Conservation (phyloP, 164 flowering plant genomes). For the Taxillus chinensis region DNA sequence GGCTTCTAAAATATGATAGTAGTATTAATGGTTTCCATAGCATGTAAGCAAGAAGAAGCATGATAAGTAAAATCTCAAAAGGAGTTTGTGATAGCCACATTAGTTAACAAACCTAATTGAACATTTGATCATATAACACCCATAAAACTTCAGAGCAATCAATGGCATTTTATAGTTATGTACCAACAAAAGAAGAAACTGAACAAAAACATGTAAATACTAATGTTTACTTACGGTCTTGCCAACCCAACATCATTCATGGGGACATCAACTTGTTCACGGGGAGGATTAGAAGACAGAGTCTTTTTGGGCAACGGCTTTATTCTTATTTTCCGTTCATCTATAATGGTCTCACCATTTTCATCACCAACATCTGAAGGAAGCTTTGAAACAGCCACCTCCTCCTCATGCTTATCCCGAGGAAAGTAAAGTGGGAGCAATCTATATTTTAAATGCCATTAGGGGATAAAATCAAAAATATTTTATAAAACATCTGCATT, state of each 20-base stretch:
- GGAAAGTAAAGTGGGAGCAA: slow-evolving; percentile 98
- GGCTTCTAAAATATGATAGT: no score
- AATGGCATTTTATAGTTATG: no score
- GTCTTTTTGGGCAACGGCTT: slow-evolving; percentile 68
- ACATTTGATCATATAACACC: background rate
- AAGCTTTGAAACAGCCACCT: slow-evolving; percentile 76
- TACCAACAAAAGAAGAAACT: no score
- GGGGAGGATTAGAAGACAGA: slow-evolving; percentile 29
- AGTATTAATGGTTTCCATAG: no score
- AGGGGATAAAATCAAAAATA: background rate
- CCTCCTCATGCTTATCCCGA: slow-evolving; percentile 89
- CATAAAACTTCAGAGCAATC: no score
- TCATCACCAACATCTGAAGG: slow-evolving; percentile 99
- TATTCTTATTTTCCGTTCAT: slow-evolving; percentile 97
- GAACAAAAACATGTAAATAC: no score
- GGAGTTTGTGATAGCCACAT: background rate
- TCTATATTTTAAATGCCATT: slow-evolving; percentile 25
- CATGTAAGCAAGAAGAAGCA: no score
- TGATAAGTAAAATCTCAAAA: no score
- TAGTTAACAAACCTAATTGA: background rate
- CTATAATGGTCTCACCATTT: slow-evolving; percentile 90
- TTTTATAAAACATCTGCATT: background rate
- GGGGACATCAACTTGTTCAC: slow-evolving; percentile 48
- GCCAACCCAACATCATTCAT: slow-evolving; percentile 56
- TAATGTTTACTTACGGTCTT: slow-evolving; percentile 49